Evolutionary conservation across 306 rosid species (phyloP), one percentile per base, ranked within the genome.

Genomic region (Quercus gilva): DNA sequence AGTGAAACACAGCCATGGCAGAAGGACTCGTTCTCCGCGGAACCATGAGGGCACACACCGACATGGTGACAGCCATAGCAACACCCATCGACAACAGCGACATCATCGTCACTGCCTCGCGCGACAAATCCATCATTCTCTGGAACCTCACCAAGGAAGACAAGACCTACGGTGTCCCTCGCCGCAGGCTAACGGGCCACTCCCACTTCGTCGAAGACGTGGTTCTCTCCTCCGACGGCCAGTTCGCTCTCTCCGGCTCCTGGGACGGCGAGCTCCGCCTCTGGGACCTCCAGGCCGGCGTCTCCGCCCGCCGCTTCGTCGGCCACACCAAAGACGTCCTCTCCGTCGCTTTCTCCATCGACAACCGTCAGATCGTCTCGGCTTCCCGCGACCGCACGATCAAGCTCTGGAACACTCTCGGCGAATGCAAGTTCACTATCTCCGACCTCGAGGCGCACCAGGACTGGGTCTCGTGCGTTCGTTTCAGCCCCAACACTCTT

Each of bases 231-330:
- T 96, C 99, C 55, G 99, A 96, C 61, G 96, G 97, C 20, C 99
- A 96, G 89, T 96, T 96, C 73, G 99, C 99, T 0, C 98, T 96
- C 4, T 96, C 99, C 19, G 99, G 99, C 3, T 91, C 99, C 19
- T 96, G 98, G 99, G 99, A 96, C 82, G 97, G 97, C n/a, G 99
- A 96, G 85, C 99, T 96, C 84, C 91, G 99, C 25, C 94, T 96
- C 4, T 96, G 99, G 99, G 99, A 96, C 45, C 84, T 96, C 11
- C 85, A 92, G 21, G 80, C 89, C 6, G 99, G 99, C 0, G 82
- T 83, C 41, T 88, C 99, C 20, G 92, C 99, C 0, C 94, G 99
- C 33, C 83, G 99, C 21, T 96, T 96, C 17, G 98, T 93, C 0
- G 99, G 99, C 0, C 99, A 96, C 87, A 91, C 99, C 1, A 96